Evolutionary conservation across 768 basidiomycete genomes (phyloP), one percentile per base, ranked within the genome.

Genomic region (Crucibulum laeve): DNA sequence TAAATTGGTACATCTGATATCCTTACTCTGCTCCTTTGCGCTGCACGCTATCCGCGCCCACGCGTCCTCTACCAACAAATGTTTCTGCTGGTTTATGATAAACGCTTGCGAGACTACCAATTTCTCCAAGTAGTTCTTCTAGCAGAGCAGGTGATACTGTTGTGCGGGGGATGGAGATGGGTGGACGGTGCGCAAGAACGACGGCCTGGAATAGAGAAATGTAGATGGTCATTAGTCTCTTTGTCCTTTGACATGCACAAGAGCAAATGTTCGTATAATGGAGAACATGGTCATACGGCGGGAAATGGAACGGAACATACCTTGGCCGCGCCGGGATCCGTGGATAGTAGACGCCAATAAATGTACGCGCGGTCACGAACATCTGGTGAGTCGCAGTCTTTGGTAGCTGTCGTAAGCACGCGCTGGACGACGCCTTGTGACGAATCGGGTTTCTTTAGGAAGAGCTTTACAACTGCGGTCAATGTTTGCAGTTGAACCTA

Each of bases 81-180:
- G 96, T 97, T 59, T 92, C 90, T 25, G 83, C 84, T 0, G 96
- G 96, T 62, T 96, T 97, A 68, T 99, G 96, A 59, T 99, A 99
- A 2, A 95, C 92, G 57, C 92, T 95, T 4, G 92, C 91, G 15
- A 98, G 68, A 34, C 77, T 82, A 1, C 91, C 91, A 17, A 98
- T 79, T 60, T 98, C 96, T 23, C 85, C 81, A 0, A 98, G 64
- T 2, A 99, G 77, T 57, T 98, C 96, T 56, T 98, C 94, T 24
- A 98, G 67, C 14, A 97, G 66, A 0, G 80, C 90, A 1, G 91
- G 78, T 0, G 94, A 73, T 1, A 99, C 91, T 0, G 91, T 93
- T 26, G 91, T 95, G 43, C 87, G 82, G 0, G 93, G 90, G 42
- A 98, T 80, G 3, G 88, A 85, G 60, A 99, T 99, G 22, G 93